Conservation (phyloP, 108 stramenopile species). For the Nitzschia sp. region DNA sequence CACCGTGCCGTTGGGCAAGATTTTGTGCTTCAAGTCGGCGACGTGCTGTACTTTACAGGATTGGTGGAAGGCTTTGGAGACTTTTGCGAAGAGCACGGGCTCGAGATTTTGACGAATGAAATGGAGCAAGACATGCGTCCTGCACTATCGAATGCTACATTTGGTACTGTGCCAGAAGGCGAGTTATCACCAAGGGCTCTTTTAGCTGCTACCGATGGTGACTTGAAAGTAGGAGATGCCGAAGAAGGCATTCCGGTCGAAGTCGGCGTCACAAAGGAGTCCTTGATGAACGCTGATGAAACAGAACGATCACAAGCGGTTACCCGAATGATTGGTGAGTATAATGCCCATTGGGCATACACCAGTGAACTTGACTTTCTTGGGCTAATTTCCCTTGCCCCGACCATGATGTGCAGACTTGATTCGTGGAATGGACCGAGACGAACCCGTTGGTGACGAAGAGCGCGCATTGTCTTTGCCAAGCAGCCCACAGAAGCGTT, state of each 20-base stretch:
- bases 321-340: slow-evolving; percentile 68
- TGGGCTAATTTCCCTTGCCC: background rate
- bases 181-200: background rate
- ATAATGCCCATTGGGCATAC: background rate
- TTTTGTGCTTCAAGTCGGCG: slow-evolving; percentile 82
- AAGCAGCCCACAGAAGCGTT: background rate
- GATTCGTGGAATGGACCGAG: slow-evolving; percentile 53
- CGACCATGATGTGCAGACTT: slow-evolving; percentile 39
- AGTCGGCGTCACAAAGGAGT: slow-evolving; percentile 46
- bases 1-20: slow-evolving; percentile 87
- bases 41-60: slow-evolving; percentile 87
- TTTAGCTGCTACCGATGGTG: background rate
- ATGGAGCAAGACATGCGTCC: background rate
- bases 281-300: slow-evolving; percentile 48
- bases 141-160: background rate
- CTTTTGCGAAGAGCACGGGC: slow-evolving; percentile 81
- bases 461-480: background rate
- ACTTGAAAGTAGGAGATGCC: background rate
- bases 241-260: slow-evolving; percentile 6
- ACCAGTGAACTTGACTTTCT: background rate
- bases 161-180: background rate
- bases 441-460: slow-evolving; percentile 31
- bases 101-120: slow-evolving; percentile 84
- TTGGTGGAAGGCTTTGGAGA: slow-evolving; percentile 77
- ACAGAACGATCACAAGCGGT: slow-evolving; percentile 59